Base-by-base conservation (phyloP, 768 basidiomycete genomes). In the Termitomyces sp. region DNA sequence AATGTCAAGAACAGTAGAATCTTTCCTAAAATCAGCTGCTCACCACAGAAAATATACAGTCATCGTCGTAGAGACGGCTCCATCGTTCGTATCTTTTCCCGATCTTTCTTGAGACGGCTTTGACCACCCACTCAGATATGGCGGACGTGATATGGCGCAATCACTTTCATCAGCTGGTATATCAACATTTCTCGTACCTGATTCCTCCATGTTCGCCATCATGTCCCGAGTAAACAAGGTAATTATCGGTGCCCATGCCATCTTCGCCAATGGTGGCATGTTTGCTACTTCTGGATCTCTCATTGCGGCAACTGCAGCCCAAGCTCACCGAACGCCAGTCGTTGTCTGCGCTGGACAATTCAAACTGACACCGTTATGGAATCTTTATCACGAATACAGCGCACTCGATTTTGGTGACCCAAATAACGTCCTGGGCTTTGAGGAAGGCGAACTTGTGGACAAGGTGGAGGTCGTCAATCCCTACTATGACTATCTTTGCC, bases 181-280 rank as follows among this genome's bases (percentile, higher is more conserved):
- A 61, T 92, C 92, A 6, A 96, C 94, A n/a, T 90, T 98, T 69
- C 88, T 99, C 48, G 88, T 98, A 52, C 96, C 97, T 42, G 96
- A 98, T 71, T 94, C 93, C 8, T 94, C 94, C 26, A 87, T 98
- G 69, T 96, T 90, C 68, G 93, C 94, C 12, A 81, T 99, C 61
- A 92, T 98, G 86, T 96, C 97, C 5, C 86, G 96, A 59, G 90
- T 96, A 59, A 96, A 94, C 76, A 99, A 99, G 72, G 89, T 98
- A 63, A 85, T 99, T 58, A 80, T 99, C 46, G 93, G 94, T 29
- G 90, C 94, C 12, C 96, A 98, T 71, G 87, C 90, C n/a, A 89
- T 98, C 65, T 86, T 97, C 50, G 95, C 96, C 26, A 96, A 98
- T 67, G 97, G 97, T 14, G 94, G 95, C 14, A 88, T 98, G 82